Evolutionary conservation across 83 land plant species (phyloP).

Genomic region (Diphasiastrum complanatum): DNA sequence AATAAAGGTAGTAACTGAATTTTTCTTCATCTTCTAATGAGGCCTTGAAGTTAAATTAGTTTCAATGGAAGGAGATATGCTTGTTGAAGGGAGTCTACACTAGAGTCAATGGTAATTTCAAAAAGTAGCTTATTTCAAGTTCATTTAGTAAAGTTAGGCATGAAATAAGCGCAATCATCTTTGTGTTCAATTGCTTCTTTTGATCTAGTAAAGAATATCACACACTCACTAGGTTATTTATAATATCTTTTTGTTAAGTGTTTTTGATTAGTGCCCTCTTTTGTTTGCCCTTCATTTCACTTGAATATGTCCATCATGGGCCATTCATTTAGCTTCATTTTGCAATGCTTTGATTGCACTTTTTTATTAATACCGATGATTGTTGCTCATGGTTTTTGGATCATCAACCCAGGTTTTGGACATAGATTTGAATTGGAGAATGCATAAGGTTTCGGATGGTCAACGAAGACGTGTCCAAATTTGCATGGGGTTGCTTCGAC

Average conservation of each 20-base stretch:
- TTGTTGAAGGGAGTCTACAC: neutral
- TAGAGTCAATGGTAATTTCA: neutral
- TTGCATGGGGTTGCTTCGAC: conserved; percentile 90
- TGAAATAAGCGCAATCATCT: neutral
- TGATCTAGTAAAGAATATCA: too few relatives aligned
- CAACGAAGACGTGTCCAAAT: conserved; percentile 95
- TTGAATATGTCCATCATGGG: neutral
- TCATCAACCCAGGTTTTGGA: conserved; percentile 61
- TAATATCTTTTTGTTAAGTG: too few relatives aligned
- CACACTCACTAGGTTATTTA: too few relatives aligned
- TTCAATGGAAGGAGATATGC: too few relatives aligned
- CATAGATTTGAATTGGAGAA: conserved; percentile 82
- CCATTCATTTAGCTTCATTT: neutral
- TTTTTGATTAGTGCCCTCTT: too few relatives aligned
- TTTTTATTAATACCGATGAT: too few relatives aligned
- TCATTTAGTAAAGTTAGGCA: neutral
- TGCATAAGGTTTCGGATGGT: conserved; percentile 95
- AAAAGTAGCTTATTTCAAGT: neutral
- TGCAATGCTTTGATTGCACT: neutral
- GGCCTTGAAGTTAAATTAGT: too few relatives aligned
- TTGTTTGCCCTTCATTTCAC: too few relatives aligned
- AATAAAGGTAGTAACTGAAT: conserved; percentile 49
- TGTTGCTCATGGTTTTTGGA: neutral
- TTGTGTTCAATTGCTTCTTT: too few relatives aligned
- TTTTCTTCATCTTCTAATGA: neutral